Evolutionary conservation across 768 basidiomycete genomes (phyloP), one percentile per base, ranked within the genome.

Genomic region (Russula dissimulans): DNA sequence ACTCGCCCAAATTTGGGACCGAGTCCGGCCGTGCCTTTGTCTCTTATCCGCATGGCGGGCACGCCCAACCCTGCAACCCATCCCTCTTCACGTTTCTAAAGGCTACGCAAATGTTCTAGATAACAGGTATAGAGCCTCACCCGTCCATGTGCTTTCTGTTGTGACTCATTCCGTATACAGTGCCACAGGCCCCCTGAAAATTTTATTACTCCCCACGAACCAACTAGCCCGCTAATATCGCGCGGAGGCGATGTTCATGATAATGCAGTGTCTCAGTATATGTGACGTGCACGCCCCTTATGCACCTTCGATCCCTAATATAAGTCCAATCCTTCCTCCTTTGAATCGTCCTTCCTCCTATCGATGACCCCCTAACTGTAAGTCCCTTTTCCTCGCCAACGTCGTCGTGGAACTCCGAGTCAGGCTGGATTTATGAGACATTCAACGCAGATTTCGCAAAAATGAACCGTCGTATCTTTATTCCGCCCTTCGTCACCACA

Each of bases 241-340:
- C 7, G 14, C 51, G 22, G 42, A 31, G 47, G 56, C 56, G 29
- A 49, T 57, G 56, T 43, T 42, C 38, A 50, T 31, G 34, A 31
- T 14, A 42, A 57, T 57, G 48, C 48, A 26, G 48, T 57, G 56
- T 57, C 31, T 34, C 41, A 48, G 38, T 57, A 34, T 50, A 50
- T 57, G 56, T 57, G 56, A 57, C 48, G 48, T 57, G 18, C 56
- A 57, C 48, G 41, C 39, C 42, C 42, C 56, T 57, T 57, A 22
- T 50, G 41, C 56, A 43, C 56, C 39, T 57, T 57, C 56, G 14
- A 41, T 57, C 5, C 56, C 56, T 57, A 57, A 57, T 57, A 57
- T 57, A 57, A 57, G 41, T 5, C 42, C 56, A 50, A 57, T 43
- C 22, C 4, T 10, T 57, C 22, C 11, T 42, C 31, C 41, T 18